Conservation (phyloP, 148 eudicot species). For the Fagopyrum tataricum region DNA sequence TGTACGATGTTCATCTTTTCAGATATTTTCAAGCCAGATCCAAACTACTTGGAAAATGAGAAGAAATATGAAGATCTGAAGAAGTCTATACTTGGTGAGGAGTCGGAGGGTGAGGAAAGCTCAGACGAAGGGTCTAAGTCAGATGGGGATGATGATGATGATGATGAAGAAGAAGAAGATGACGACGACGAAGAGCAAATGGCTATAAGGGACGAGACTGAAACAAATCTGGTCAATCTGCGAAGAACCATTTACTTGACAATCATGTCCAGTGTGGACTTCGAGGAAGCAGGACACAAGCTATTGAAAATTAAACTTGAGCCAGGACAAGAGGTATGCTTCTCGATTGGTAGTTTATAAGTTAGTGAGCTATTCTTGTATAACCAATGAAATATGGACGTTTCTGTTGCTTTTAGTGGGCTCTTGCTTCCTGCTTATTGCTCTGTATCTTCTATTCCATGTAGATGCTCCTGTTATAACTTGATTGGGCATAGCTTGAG, state of each 20-base stretch:
- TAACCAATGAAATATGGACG: not conserved
- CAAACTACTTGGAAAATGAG: conserved; percentile 71
- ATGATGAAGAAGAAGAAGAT: conserved; percentile 58
- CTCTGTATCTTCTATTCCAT: not conserved
- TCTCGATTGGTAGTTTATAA: not conserved
- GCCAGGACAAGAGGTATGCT: conserved; percentile 91
- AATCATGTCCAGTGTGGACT: conserved; percentile 97
- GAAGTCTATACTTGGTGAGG: conserved; percentile 76
- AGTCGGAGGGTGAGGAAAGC: conserved; percentile 57
- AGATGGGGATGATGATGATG: conserved; percentile 76
- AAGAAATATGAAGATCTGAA: conserved; percentile 67
- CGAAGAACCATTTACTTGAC: conserved; percentile 90
- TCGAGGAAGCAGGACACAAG: conserved; percentile 98
- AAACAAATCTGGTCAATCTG: conserved; percentile 89
- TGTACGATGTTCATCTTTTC: conserved; percentile 15
- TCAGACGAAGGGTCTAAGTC: conserved; percentile 62
- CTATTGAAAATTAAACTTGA: conserved; percentile 85
- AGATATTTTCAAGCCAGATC: conserved; percentile 85
- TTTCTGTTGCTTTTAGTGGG: not conserved
- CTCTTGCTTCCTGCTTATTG: not conserved
- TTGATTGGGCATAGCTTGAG: not conserved
- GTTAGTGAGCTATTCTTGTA: not conserved
- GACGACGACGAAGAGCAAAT: conserved; percentile 68
- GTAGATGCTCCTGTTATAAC: not conserved
- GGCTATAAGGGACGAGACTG: conserved; percentile 80